Evolutionary conservation across 352 stramenopile genomes (phyloP), one percentile per base, ranked within the genome.

Genomic region (Phytophthora megakarya): DNA sequence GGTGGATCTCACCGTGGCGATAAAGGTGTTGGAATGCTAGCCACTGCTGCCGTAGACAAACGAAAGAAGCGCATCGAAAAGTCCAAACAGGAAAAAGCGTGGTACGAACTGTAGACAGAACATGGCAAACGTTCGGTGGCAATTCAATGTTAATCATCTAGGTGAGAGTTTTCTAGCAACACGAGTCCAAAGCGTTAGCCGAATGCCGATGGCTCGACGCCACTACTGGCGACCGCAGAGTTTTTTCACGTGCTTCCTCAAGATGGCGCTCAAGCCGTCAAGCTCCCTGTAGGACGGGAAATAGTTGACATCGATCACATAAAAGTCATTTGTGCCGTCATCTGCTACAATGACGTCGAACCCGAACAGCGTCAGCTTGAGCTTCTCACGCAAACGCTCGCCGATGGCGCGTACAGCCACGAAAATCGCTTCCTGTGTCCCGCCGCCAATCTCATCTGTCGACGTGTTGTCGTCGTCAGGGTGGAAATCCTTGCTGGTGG

Each of bases 241-340:
- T 40, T 72, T 67, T 52, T 75, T 78, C 45, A 94, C 76, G 70
- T 92, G 85, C 21, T 67, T 72, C 13, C 84, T 83, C 50, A 95
- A 70, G 12, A 80, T 52, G 3, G 53, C 26, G 54, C 75, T 76
- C 66, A 95, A 87, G 50, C 88, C 76, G 15, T 88, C 74, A 30
- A 95, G 66, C 64, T 95, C 86, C 45, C 86, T 89, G 72, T 92
- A 95, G 5, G 86, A 95, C 44, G 86, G 86, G 52, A 95, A 95
- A 66, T 95, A 95, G 68, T 95, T 95, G 60, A 95, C 81, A 45
- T 95, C 86, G 56, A 95, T 90, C 32, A 95, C 86, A 44, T 80
- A 84, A 22, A 89, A 69, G 25, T 85, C 78, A 16, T 73, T 54
- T 18, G 69, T 78, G 23, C 45, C 59, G 30, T 75, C 65, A 56